phyloP scores from a whole-genome alignment of 2,329 filamentous ascomycete species.

The Diaporthe nobilis region DNA sequence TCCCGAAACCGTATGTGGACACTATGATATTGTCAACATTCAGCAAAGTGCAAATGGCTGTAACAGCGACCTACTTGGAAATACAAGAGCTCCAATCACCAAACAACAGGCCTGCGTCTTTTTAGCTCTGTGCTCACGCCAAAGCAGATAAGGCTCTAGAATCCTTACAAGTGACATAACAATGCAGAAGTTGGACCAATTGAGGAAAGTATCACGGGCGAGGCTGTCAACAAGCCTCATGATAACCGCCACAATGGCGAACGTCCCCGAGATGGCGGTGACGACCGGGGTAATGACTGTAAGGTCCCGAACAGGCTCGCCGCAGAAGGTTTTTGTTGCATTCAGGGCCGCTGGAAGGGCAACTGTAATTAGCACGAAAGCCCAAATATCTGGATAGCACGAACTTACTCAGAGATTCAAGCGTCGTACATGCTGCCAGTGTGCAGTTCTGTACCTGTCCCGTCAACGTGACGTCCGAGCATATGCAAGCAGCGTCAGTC shows the following conservation, averaged over 20 bases:
- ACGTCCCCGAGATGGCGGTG: neutral
- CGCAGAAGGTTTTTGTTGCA: slow-evolving; percentile 19
- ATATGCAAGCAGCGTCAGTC: slow-evolving; percentile 13
- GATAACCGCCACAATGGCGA: neutral
- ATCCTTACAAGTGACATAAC: slow-evolving; percentile 9
- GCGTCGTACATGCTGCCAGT: neutral
- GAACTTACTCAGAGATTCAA: slow-evolving; percentile 3
- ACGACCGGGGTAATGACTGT: neutral
- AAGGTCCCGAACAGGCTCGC: slow-evolving; percentile 13
- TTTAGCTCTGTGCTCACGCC: neutral
- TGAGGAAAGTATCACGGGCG: slow-evolving; percentile 2
- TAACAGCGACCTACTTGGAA: neutral
- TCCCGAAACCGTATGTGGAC: slow-evolving; percentile 16
- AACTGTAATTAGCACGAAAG: neutral
- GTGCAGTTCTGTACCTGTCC: slow-evolving; percentile 21
- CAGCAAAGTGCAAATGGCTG: neutral
- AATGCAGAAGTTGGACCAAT: slow-evolving; percentile 15
- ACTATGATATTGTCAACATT: neutral
- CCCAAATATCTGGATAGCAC: no score
- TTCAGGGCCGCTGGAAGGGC: slow-evolving; percentile 6
- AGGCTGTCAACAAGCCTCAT: slow-evolving; percentile 17
- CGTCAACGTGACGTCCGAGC: slow-evolving; percentile 4
- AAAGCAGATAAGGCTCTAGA: neutral
- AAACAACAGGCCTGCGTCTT: neutral
- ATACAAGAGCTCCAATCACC: neutral